Percentiles rank a stretch among this genome's conserved stretches.
Conservation (phyloP, 164 flowering plant genomes). For the Litsea cubeba region DNA sequence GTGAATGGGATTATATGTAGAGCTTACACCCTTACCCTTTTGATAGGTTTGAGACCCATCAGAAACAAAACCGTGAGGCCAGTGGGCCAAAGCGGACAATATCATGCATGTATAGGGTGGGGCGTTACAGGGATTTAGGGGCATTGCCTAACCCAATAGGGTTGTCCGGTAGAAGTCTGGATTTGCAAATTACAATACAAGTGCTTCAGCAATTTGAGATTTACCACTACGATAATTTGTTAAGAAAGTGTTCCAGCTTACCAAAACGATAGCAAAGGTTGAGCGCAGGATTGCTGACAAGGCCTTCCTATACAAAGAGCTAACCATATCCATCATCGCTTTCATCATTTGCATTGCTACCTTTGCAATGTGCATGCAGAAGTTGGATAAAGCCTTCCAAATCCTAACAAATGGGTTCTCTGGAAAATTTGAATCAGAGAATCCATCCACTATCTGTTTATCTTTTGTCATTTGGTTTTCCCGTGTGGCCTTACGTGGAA, state of each 20-base stretch:
- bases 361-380: constrained; percentile 26
- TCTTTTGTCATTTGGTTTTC: constrained; percentile 17
- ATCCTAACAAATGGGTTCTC: constrained; percentile 32
- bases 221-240: too few relatives aligned
- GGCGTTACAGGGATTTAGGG: too few relatives aligned
- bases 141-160: too few relatives aligned
- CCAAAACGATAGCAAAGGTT: constrained; percentile 57
- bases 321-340: constrained; percentile 43
- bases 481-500: constrained; percentile 18
- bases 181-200: too few relatives aligned
- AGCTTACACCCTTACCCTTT: too few relatives aligned
- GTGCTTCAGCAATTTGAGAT: too few relatives aligned
- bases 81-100: too few relatives aligned
- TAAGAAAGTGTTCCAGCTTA: constrained; percentile 17
- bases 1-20: too few relatives aligned
- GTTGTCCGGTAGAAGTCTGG: too few relatives aligned
- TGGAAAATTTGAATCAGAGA: constrained; percentile 16
- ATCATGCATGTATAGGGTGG: too few relatives aligned
- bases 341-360: constrained; percentile 31
- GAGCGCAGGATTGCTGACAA: constrained; percentile 61
- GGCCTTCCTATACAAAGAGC: constrained; percentile 47
- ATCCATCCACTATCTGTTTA: constrained; percentile 18
- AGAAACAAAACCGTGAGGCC: too few relatives aligned
- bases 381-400: constrained; percentile 28
- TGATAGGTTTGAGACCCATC: too few relatives aligned